Percentiles rank a stretch among this genome's conserved stretches.
Evolutionary conservation across 176 grass and related monocot genomes (phyloP).

Genomic region (Oryza australiensis): DNA sequence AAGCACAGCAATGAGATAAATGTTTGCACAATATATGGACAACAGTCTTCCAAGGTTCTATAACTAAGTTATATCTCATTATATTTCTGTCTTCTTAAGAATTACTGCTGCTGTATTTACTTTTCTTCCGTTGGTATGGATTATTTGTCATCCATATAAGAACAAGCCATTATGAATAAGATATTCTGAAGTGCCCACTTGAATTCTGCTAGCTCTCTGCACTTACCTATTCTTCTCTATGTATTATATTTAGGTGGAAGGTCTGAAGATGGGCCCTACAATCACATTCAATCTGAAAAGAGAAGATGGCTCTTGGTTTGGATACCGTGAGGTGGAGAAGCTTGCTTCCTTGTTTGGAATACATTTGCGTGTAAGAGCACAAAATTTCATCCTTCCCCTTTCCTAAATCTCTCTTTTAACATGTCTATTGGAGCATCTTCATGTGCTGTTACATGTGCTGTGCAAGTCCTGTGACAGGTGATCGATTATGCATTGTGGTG

Average conservation of each 20-base stretch:
- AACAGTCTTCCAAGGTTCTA: conserved; percentile 51
- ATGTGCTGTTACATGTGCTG: background rate
- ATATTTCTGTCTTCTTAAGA: conserved; percentile 15
- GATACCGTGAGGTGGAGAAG: conserved; percentile 89
- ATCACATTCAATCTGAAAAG: conserved; percentile 99
- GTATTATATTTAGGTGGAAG: conserved; percentile 34
- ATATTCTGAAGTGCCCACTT: background rate
- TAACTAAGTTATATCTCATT: background rate
- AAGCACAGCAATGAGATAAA: conserved; percentile 78
- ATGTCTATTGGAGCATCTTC: background rate
- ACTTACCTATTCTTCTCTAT: conserved; percentile 1
- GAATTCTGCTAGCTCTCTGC: conserved; percentile 17
- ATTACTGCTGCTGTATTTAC: background rate
- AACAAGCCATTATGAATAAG: conserved; percentile 18
- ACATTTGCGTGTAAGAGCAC: conserved; percentile 78
- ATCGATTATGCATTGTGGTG: background rate
- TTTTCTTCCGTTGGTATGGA: conserved; percentile 12
- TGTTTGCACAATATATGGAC: conserved; percentile 81
- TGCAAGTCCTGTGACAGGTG: background rate
- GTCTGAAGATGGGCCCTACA: conserved; percentile 69
- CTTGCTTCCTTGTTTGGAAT: conserved; percentile 81
- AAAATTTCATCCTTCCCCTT: background rate
- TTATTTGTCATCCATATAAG: background rate
- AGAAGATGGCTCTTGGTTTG: conserved; percentile 85
- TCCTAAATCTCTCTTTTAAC: background rate